A percentile compares a stretch with the other conserved stretches of the same genome.
Evolutionary conservation across 78 protist genomes (phyloP).

Genomic region (Dictyostelium firmibasis): DNA sequence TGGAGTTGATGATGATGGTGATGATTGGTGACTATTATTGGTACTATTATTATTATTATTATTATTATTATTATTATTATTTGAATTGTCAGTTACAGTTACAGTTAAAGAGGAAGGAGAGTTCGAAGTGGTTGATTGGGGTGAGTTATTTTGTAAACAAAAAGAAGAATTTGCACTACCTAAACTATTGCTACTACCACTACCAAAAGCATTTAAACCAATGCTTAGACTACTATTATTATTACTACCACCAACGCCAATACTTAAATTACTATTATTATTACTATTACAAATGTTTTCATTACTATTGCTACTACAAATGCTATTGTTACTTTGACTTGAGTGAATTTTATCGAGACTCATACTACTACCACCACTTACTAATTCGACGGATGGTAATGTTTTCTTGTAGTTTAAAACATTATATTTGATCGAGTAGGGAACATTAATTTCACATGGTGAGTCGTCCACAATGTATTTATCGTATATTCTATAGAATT

Average conservation of each 20-base stretch:
- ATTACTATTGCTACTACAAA: conserved; percentile 18
- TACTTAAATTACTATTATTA: neutral
- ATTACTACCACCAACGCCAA: neutral
- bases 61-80: conserved; percentile 20
- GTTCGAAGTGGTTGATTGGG: neutral
- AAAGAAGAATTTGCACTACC: conserved; percentile 5
- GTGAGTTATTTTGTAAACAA: neutral
- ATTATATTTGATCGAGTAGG: conserved; percentile 11
- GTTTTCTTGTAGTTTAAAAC: conserved; percentile 16
- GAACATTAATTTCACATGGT: conserved; percentile 62
- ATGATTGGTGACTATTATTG: neutral
- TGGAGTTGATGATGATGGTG: conserved; percentile 4
- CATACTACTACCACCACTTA: neutral
- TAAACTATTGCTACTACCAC: neutral
- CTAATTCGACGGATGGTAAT: conserved; percentile 4
- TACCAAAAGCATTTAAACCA: neutral
- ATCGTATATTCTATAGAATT: conserved; percentile 33
- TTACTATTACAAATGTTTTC: neutral
- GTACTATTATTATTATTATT: neutral
- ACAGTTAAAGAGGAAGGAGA: neutral
- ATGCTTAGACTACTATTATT: too few relatives aligned
- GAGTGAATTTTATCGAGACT: neutral
- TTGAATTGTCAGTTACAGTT: neutral
- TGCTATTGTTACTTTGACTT: neutral
- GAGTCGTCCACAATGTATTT: conserved; percentile 45